phyloP scores from a whole-genome alignment of 1,284 basidiomycete species.

The Termitomyces sp. region DNA sequence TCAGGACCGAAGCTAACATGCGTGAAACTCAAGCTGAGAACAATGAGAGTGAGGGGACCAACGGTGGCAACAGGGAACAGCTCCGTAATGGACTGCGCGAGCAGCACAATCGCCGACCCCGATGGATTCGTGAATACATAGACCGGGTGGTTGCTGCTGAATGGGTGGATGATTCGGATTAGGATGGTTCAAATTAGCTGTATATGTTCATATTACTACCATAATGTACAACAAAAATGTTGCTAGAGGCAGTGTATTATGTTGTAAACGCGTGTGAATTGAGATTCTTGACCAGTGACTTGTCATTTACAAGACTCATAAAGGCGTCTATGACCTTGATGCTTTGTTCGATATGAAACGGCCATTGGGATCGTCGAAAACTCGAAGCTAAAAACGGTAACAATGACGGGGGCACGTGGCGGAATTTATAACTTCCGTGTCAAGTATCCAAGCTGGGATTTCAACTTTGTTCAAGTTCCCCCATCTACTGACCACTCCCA shows the following conservation, averaged over 20 bases:
- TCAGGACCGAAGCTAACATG: constrained; percentile 62
- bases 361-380: not conserved
- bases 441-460: not conserved
- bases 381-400: constrained; percentile 2
- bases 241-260: not conserved
- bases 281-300: not conserved
- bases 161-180: constrained; percentile 67
- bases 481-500: constrained; percentile 19
- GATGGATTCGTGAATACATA: constrained; percentile 64
- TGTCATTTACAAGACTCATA: no score
- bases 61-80: constrained; percentile 29
- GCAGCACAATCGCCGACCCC: constrained; percentile 47
- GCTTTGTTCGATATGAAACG: constrained; percentile 15
- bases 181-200: constrained; percentile 15
- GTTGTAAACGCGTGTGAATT: not conserved
- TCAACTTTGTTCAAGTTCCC: constrained; percentile 5
- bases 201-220: constrained; percentile 13
- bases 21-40: constrained; percentile 31
- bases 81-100: constrained; percentile 39
- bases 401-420: constrained; percentile 14
- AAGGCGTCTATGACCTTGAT: not conserved
- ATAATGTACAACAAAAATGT: constrained; percentile 13
- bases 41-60: constrained; percentile 31
- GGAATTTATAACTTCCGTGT: not conserved
- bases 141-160: constrained; percentile 59